Evolutionary conservation across 768 basidiomycete species (phyloP).

Genomic region (Krasilnikovozyma curviuscula): DNA sequence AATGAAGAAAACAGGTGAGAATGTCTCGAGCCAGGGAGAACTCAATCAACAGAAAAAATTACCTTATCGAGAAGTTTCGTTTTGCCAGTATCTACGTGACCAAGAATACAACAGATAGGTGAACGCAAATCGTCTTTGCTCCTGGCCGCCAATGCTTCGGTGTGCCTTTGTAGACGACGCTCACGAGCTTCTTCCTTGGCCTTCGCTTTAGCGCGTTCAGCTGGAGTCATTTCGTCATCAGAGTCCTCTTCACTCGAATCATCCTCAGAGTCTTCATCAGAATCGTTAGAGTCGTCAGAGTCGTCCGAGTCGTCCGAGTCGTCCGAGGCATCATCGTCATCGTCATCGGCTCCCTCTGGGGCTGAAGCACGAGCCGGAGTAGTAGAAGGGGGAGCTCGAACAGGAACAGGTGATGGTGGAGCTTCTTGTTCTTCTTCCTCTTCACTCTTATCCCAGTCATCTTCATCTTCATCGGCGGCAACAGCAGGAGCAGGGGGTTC

Average conservation of each 20-base stretch:
- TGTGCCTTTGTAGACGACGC: constrained; percentile 46
- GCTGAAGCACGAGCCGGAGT: constrained; percentile 13
- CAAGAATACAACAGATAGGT: constrained; percentile 96
- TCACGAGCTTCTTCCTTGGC: constrained; percentile 24
- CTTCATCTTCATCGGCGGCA: background rate
- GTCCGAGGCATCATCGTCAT: constrained; percentile 35
- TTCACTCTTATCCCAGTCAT: constrained; percentile 5
- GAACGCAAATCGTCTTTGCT: constrained; percentile 78
- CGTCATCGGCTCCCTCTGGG: constrained; percentile 26
- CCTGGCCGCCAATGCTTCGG: constrained; percentile 65
- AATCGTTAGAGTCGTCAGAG: constrained; percentile 23
- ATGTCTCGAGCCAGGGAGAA: background rate
- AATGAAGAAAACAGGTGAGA: background rate
- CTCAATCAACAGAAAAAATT: background rate
- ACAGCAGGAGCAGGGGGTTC: constrained; percentile 6
- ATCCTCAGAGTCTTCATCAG: constrained; percentile 14
- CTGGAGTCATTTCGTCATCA: constrained; percentile 34
- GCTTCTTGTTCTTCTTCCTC: constrained; percentile 36
- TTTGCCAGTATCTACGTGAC: constrained; percentile 98
- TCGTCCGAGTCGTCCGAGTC: constrained; percentile 19
- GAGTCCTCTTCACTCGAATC: constrained; percentile 19
- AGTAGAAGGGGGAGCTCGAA: constrained; percentile 10
- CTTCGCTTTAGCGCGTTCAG: constrained; percentile 26
- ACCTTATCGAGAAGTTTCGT: constrained; percentile 95
- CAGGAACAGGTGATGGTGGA: constrained; percentile 14